Percentiles rank a stretch among this genome's conserved stretches.
phyloP scores from a whole-genome alignment of 2,329 filamentous ascomycete genomes.

The Calonectria crousiana region DNA sequence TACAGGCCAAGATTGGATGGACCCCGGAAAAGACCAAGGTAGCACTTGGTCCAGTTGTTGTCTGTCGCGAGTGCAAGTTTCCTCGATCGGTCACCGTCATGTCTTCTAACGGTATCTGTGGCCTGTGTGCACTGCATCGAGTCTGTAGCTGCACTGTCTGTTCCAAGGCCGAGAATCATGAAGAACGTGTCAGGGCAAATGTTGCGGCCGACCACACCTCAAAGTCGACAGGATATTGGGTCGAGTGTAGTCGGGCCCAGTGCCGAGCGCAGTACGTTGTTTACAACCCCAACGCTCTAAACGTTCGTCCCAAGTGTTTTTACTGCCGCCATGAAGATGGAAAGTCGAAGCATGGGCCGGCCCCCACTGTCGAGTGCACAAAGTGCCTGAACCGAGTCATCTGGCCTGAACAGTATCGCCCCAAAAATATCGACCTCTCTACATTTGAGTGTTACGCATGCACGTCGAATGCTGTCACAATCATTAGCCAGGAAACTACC shows the following conservation, averaged over 20 bases:
- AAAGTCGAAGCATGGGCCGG: slow-evolving; percentile 29
- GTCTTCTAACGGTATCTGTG: slow-evolving; percentile 54
- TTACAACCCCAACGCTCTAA: slow-evolving; percentile 56
- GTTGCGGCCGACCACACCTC: slow-evolving; percentile 49
- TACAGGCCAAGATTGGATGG: slow-evolving; percentile 59
- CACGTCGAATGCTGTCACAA: slow-evolving; percentile 47
- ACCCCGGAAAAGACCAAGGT: slow-evolving; percentile 57
- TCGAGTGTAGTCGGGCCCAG: slow-evolving; percentile 57
- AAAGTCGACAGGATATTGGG: slow-evolving; percentile 55
- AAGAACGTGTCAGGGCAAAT: slow-evolving; percentile 37
- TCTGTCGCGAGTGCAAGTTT: slow-evolving; percentile 56
- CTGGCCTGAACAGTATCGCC: slow-evolving; percentile 59
- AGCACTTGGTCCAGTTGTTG: slow-evolving; percentile 56
- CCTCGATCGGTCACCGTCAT: slow-evolving; percentile 65
- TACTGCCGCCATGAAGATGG: slow-evolving; percentile 55
- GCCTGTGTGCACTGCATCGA: slow-evolving; percentile 50
- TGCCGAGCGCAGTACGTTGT: slow-evolving; percentile 65
- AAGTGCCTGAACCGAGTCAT: slow-evolving; percentile 60
- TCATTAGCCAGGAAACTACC: slow-evolving; percentile 53
- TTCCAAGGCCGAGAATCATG: slow-evolving; percentile 37
- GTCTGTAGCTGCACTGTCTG: slow-evolving; percentile 40
- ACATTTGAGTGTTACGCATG: slow-evolving; percentile 59
- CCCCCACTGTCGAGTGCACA: slow-evolving; percentile 59
- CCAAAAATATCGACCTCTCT: slow-evolving; percentile 43
- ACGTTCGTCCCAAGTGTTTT: slow-evolving; percentile 61